Percentiles rank a stretch among this genome's conserved stretches.
Conservation (phyloP, 306 rosid genomes). For the Acacia acuminata region DNA sequence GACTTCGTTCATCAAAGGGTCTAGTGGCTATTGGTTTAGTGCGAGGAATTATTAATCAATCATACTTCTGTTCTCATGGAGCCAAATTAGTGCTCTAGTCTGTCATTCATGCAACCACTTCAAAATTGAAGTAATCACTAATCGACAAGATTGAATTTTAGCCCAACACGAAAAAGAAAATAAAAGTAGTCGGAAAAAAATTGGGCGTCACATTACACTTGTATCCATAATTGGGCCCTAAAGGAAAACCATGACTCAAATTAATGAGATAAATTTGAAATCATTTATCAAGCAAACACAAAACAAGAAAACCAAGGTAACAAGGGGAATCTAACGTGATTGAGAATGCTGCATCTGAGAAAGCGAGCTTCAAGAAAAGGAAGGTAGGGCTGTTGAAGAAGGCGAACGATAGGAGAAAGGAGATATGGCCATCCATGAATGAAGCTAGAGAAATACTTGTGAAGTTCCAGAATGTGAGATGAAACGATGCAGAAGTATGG, state of each 20-base stretch:
- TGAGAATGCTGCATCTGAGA: neutral
- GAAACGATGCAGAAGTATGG: neutral
- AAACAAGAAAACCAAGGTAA: too few relatives aligned
- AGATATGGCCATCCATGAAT: slow-evolving; percentile 19
- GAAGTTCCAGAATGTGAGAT: neutral
- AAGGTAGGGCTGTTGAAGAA: neutral
- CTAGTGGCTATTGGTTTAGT: neutral
- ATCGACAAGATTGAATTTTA: neutral
- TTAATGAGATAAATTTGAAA: neutral
- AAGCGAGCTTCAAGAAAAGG: neutral
- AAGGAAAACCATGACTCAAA: neutral
- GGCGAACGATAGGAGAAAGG: neutral
- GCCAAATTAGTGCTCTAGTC: too few relatives aligned
- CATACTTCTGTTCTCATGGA: too few relatives aligned
- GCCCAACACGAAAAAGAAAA: neutral
- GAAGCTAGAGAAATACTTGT: neutral
- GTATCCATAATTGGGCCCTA: neutral
- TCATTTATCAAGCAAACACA: too few relatives aligned
- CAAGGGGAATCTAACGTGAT: too few relatives aligned
- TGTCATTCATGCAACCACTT: neutral
- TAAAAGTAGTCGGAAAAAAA: neutral
- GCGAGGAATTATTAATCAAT: neutral
- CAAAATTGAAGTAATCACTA: neutral
- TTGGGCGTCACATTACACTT: neutral
- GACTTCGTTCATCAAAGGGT: neutral